phyloP scores from a whole-genome alignment of 1,284 basidiomycete species.

The Ganoderma resinaceum region DNA sequence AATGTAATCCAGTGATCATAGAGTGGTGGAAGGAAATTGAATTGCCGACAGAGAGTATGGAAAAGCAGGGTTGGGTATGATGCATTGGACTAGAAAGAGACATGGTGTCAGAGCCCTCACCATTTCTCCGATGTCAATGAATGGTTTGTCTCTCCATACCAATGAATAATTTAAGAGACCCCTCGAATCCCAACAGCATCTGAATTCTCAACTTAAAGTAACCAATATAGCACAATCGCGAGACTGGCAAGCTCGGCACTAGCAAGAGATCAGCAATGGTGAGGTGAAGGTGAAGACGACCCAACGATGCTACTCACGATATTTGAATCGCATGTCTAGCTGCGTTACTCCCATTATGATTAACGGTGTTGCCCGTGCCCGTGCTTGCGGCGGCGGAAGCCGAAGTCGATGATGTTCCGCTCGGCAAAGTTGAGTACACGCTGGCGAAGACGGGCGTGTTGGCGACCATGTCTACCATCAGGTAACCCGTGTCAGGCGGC shows the following conservation, averaged over 20 bases:
- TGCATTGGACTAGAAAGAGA: not conserved
- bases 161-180: not conserved
- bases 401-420: not conserved
- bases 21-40: not conserved
- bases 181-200: not conserved
- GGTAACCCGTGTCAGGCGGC: not conserved
- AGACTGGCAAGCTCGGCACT: not conserved
- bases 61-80: not conserved
- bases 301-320: not conserved
- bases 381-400: not conserved
- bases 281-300: not conserved
- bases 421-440: not conserved
- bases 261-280: not conserved
- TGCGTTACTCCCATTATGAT: not conserved
- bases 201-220: not conserved
- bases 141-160: not conserved
- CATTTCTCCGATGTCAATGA: not conserved
- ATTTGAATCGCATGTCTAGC: not conserved
- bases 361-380: not conserved
- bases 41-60: not conserved
- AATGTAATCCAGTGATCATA: not conserved
- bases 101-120: not conserved
- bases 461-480: slow-evolving; percentile 6
- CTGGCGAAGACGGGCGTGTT: not conserved
- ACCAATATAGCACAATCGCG: not conserved